Evolutionary conservation across 805 yeast species (phyloP).

Genomic region (Nakazawaea holstii): DNA sequence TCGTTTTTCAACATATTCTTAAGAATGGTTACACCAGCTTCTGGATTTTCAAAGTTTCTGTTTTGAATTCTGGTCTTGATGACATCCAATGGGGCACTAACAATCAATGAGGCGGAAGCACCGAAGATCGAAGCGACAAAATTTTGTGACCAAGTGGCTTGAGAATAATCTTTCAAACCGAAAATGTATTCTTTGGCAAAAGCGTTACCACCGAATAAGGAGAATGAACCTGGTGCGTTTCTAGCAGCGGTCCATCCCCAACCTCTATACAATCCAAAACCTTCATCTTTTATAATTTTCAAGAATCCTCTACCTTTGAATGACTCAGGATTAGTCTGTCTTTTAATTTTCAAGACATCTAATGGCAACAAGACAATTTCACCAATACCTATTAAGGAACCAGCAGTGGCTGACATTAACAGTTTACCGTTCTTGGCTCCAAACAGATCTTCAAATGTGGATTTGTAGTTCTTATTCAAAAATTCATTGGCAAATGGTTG

Average conservation of each 20-base stretch:
- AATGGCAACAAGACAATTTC: slow-evolving; percentile 93
- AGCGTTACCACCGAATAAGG: slow-evolving; percentile 97
- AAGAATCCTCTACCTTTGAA: slow-evolving; percentile 96
- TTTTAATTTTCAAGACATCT: slow-evolving; percentile 94
- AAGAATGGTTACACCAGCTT: slow-evolving; percentile 86
- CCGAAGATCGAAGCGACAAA: slow-evolving; percentile 93
- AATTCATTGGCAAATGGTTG: slow-evolving; percentile 98
- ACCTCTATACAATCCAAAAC: slow-evolving; percentile 90
- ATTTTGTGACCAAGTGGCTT: slow-evolving; percentile 94
- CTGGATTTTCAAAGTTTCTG: slow-evolving; percentile 92
- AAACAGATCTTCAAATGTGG: slow-evolving; percentile 65
- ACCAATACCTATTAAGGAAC: slow-evolving; percentile 95
- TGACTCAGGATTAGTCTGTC: slow-evolving; percentile 99
- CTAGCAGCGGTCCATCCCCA: slow-evolving; percentile 99
- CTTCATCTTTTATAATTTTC: slow-evolving; percentile 83
- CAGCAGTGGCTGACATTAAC: slow-evolving; percentile 94
- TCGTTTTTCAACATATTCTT: slow-evolving; percentile 91
- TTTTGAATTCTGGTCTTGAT: slow-evolving; percentile 98
- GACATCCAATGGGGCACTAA: slow-evolving; percentile 96
- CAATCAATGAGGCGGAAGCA: slow-evolving; percentile 94
- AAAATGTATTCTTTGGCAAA: slow-evolving; percentile 96
- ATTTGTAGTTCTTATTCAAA: slow-evolving; percentile 67
- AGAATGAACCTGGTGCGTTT: slow-evolving; percentile 98
- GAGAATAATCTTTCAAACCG: slow-evolving; percentile 77
- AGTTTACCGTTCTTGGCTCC: slow-evolving; percentile 97